These are phyloP conservation scores for Populus hybrid DNA, from an alignment of 441 rosid species.

Conservation along the genomic window DNA sequence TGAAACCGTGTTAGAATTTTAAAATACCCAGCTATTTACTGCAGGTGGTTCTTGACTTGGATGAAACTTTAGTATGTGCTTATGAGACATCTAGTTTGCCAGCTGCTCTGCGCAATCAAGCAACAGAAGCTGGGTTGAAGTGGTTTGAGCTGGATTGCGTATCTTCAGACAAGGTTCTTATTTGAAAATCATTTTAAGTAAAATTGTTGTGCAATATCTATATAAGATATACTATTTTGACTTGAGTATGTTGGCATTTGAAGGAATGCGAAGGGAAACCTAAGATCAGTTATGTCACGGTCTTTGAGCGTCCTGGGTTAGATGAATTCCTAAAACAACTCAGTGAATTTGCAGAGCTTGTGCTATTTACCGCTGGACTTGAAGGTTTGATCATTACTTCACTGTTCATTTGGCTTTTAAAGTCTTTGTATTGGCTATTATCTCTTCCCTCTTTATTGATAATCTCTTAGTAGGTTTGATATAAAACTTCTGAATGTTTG, in stretches of 20 bases:
- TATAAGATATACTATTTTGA: slow-evolving; percentile 22
- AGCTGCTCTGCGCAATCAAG: slow-evolving; percentile 50
- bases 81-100: slow-evolving; percentile 82
- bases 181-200: background rate
- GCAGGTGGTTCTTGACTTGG: slow-evolving; percentile 94
- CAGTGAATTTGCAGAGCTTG: slow-evolving; percentile 77
- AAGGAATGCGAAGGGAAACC: slow-evolving; percentile 82
- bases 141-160: slow-evolving; percentile 84
- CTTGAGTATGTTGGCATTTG: slow-evolving; percentile 25
- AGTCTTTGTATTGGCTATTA: background rate
- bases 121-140: slow-evolving; percentile 67
- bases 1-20: too few relatives aligned
- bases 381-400: slow-evolving; percentile 58
- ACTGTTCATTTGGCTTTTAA: background rate
- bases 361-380: slow-evolving; percentile 92
- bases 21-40: background rate
- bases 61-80: slow-evolving; percentile 89
- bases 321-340: slow-evolving; percentile 69
- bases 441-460: slow-evolving; percentile 6
- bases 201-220: slow-evolving; percentile 7
- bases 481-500: slow-evolving; percentile 8
- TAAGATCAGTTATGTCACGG: slow-evolving; percentile 85
- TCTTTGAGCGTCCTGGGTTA: slow-evolving; percentile 95
- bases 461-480: background rate
- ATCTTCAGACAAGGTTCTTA: slow-evolving; percentile 77